These are phyloP conservation scores for Aspergillus nomiae DNA, from an alignment of 2,329 filamentous ascomycete genomes.

Conservation along the genomic window DNA sequence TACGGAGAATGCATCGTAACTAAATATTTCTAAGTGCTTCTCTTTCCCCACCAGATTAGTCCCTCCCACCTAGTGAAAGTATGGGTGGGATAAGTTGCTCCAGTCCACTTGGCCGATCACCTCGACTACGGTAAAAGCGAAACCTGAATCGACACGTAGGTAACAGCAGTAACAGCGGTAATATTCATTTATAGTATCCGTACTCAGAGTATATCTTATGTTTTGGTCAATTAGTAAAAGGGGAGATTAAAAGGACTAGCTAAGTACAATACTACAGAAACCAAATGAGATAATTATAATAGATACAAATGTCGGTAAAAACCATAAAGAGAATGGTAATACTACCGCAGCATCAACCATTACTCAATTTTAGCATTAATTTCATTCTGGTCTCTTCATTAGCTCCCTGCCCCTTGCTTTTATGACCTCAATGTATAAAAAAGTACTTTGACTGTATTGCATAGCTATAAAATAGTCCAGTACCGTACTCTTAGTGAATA, in stretches of 20 bases:
- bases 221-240: neutral
- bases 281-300: neutral
- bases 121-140: conserved; percentile 4
- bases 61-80: neutral
- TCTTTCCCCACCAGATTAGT: conserved; percentile 7
- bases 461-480: neutral
- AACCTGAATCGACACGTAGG: conserved; percentile 10
- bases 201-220: neutral
- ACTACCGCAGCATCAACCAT: neutral
- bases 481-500: neutral
- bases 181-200: neutral
- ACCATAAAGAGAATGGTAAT: neutral
- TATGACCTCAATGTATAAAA: neutral
- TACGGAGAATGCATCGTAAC: neutral
- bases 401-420: neutral
- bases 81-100: conserved; percentile 11
- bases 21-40: neutral
- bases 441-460: neutral
- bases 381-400: neutral
- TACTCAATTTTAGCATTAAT: neutral
- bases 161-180: neutral
- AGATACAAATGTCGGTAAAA: neutral
- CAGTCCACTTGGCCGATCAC: conserved; percentile 12
- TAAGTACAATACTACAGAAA: neutral
- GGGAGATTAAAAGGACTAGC: neutral